Conservation (phyloP, 2,329 filamentous ascomycete genomes). For the Hysterium pulicare region DNA sequence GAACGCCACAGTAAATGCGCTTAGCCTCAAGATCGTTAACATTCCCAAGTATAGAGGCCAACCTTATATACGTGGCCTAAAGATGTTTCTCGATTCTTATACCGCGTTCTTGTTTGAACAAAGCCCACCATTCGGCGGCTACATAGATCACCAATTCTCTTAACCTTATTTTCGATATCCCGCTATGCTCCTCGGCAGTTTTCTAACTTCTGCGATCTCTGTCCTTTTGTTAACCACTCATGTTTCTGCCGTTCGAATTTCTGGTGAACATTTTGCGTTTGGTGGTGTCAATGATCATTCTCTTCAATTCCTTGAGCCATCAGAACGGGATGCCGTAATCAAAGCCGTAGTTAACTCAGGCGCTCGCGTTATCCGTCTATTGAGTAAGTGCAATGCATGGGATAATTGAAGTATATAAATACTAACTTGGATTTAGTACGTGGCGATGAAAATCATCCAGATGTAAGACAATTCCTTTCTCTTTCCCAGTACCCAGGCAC, state of each 20-base stretch:
- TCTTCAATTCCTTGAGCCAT: conserved; percentile 27
- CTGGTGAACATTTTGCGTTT: conserved; percentile 29
- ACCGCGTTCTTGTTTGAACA: too few relatives aligned
- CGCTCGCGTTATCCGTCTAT: conserved; percentile 30
- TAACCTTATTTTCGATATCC: too few relatives aligned
- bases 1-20: too few relatives aligned
- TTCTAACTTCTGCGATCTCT: conserved; percentile 5
- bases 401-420: background rate
- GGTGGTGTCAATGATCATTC: conserved; percentile 33
- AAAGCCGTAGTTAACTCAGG: conserved; percentile 25
- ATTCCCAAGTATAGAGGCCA: background rate
- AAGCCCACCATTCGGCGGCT: too few relatives aligned
- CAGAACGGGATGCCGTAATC: conserved; percentile 28
- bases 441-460: conserved; percentile 24
- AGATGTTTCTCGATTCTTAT: conserved; percentile 16
- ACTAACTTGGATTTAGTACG: conserved; percentile 20
- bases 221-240: conserved; percentile 9
- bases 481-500: conserved; percentile 1
- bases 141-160: too few relatives aligned
- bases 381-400: conserved; percentile 19
- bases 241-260: conserved; percentile 21
- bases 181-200: conserved; percentile 12
- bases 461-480: conserved; percentile 17
- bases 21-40: background rate
- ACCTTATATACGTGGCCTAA: conserved; percentile 33